Percentiles rank a stretch among this genome's conserved stretches.
phyloP scores from a whole-genome alignment of 1,139 yeast genomes.

The Oligophagozyma castellii region DNA sequence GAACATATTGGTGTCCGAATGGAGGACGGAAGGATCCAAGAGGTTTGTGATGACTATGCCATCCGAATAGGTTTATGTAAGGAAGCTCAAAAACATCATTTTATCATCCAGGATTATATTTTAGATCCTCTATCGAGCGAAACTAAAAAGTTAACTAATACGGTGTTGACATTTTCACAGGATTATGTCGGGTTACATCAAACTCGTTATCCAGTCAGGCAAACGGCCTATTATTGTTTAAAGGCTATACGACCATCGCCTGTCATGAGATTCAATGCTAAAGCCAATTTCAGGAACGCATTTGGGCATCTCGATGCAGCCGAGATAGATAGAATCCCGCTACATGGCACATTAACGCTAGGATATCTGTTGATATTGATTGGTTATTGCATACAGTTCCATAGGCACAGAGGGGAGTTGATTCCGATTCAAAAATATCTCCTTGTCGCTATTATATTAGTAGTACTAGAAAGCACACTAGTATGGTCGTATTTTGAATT shows the following conservation, averaged over 20 bases:
- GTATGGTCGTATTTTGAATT: conserved; percentile 85
- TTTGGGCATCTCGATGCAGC: conserved; percentile 78
- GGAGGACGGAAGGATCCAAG: conserved; percentile 29
- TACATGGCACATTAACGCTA: conserved; percentile 71
- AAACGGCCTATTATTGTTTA: conserved; percentile 84
- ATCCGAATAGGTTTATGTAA: conserved; percentile 41
- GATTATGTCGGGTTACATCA: conserved; percentile 44
- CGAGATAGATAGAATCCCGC: conserved; percentile 77
- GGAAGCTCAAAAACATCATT: conserved; percentile 40
- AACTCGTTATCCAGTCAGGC: conserved; percentile 44
- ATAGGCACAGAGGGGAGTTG: conserved; percentile 70
- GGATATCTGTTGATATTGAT: conserved; percentile 67
- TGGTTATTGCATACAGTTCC: conserved; percentile 68
- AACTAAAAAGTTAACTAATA: conserved; percentile 30
- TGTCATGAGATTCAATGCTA: conserved; percentile 39
- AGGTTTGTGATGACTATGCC: conserved; percentile 61
- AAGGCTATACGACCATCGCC: conserved; percentile 36
- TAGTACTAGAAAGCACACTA: conserved; percentile 69
- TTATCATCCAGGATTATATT: conserved; percentile 32
- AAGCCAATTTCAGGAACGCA: conserved; percentile 70
- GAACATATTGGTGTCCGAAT: conserved; percentile 41
- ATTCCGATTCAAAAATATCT: conserved; percentile 79
- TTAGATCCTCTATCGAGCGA: conserved; percentile 23
- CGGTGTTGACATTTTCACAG: conserved; percentile 41
- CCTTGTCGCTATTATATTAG: conserved; percentile 65